These are phyloP conservation scores for Yamadazyma sp. DNA, from an alignment of 805 yeast species.

Conservation along the genomic window DNA sequence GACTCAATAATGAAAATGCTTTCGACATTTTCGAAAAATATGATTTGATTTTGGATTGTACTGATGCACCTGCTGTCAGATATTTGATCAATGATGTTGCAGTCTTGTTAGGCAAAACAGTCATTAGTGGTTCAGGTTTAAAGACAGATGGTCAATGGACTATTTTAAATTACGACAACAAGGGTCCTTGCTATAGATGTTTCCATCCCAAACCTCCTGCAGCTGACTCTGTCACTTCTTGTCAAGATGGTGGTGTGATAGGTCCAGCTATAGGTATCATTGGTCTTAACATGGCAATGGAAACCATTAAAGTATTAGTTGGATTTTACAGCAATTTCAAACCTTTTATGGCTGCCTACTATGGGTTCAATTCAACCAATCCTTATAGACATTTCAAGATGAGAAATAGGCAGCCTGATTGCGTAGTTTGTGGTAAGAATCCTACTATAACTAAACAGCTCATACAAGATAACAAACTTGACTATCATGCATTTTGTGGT, in stretches of 20 bases:
- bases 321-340: constrained; percentile 55
- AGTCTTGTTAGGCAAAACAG: constrained; percentile 62
- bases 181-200: constrained; percentile 94
- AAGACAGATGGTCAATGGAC: constrained; percentile 88
- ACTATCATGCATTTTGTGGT: constrained; percentile 81
- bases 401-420: constrained; percentile 60
- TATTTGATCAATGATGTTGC: constrained; percentile 85
- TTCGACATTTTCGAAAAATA: constrained; percentile 59
- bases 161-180: constrained; percentile 58
- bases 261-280: constrained; percentile 96
- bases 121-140: constrained; percentile 90
- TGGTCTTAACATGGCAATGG: constrained; percentile 87
- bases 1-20: constrained; percentile 56
- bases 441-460: constrained; percentile 47
- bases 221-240: constrained; percentile 74
- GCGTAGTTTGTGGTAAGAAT: constrained; percentile 60
- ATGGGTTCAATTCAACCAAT: constrained; percentile 66
- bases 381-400: constrained; percentile 72
- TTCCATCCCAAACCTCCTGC: constrained; percentile 90
- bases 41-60: constrained; percentile 86
- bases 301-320: constrained; percentile 71
- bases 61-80: constrained; percentile 87
- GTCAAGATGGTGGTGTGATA: constrained; percentile 81
- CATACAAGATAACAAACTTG: constrained; percentile 46
- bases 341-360: constrained; percentile 68